A percentile compares a stretch with the other conserved stretches of the same genome.
Evolutionary conservation across 1,139 yeast genomes (phyloP).

Genomic region (Yarrowia galli): DNA sequence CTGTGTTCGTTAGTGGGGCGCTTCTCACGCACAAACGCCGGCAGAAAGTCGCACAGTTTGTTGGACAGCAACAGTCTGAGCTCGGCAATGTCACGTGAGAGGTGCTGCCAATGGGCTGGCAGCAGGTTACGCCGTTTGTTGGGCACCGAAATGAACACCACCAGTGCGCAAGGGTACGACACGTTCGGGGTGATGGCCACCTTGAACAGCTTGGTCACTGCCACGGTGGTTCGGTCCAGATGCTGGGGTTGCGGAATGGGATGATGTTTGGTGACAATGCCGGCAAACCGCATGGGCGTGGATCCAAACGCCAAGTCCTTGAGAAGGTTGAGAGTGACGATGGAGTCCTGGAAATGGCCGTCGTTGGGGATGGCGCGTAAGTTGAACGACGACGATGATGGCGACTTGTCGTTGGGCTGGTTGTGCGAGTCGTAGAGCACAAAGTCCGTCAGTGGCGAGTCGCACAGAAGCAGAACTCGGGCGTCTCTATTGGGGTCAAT

Average conservation of each 20-base stretch:
- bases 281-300: conserved; percentile 44
- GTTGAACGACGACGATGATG: conserved; percentile 18
- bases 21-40: conserved; percentile 23
- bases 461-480: conserved; percentile 46
- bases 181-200: conserved; percentile 32
- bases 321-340: conserved; percentile 40
- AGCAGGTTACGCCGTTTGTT: conserved; percentile 34
- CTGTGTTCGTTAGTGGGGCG: conserved; percentile 20
- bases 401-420: conserved; percentile 18
- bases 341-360: conserved; percentile 29
- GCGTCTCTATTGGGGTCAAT: conserved; percentile 44
- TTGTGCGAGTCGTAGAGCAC: conserved; percentile 45
- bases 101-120: conserved; percentile 28
- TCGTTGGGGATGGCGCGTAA: conserved; percentile 27
- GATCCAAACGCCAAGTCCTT: conserved; percentile 46
- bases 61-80: conserved; percentile 21
- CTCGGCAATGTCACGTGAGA: conserved; percentile 22
- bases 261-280: conserved; percentile 45
- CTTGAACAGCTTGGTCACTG: conserved; percentile 36
- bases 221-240: conserved; percentile 27
- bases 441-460: conserved; percentile 43
- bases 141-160: conserved; percentile 35
- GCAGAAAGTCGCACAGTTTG: conserved; percentile 35
- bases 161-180: conserved; percentile 27
- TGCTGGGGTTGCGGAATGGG: conserved; percentile 42